Percentiles rank a stretch among this genome's conserved stretches.
Evolutionary conservation across 768 basidiomycete species (phyloP).

Genomic region (Hydnomerulius pinastri): DNA sequence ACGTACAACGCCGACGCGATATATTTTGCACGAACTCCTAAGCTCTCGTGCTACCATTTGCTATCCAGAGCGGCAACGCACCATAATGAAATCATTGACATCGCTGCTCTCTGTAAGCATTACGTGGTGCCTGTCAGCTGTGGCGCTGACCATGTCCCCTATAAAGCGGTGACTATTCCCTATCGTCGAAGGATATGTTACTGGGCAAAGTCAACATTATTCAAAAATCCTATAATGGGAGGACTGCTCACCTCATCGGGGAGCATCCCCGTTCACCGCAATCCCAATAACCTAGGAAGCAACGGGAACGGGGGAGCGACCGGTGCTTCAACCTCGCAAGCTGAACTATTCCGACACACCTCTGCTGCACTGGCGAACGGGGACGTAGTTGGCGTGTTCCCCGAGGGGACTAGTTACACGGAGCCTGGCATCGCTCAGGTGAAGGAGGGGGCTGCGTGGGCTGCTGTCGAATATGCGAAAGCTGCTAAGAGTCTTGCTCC

Average conservation of each 20-base stretch:
- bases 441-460: slow-evolving; percentile 69
- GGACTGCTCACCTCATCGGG: slow-evolving; percentile 60
- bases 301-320: slow-evolving; percentile 1
- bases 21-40: no score
- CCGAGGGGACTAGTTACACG: slow-evolving; percentile 60
- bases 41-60: background rate
- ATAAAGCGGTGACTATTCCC: slow-evolving; percentile 55
- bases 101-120: slow-evolving; percentile 43
- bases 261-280: slow-evolving; percentile 72
- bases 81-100: slow-evolving; percentile 71
- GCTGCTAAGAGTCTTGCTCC: slow-evolving; percentile 32
- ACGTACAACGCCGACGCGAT: slow-evolving; percentile 26
- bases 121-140: background rate
- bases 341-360: slow-evolving; percentile 55
- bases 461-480: slow-evolving; percentile 67
- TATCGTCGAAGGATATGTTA: slow-evolving; percentile 57
- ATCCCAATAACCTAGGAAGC: slow-evolving; percentile 42
- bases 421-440: slow-evolving; percentile 48
- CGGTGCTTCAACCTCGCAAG: slow-evolving; percentile 23
- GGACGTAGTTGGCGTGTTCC: slow-evolving; percentile 68
- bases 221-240: slow-evolving; percentile 54
- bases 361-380: slow-evolving; percentile 54
- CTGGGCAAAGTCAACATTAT: slow-evolving; percentile 75
- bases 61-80: slow-evolving; percentile 54
- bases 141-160: background rate